These are phyloP conservation scores for Choricystis sp. DNA, from an alignment of 139 green algal species.

Conservation along the genomic window DNA sequence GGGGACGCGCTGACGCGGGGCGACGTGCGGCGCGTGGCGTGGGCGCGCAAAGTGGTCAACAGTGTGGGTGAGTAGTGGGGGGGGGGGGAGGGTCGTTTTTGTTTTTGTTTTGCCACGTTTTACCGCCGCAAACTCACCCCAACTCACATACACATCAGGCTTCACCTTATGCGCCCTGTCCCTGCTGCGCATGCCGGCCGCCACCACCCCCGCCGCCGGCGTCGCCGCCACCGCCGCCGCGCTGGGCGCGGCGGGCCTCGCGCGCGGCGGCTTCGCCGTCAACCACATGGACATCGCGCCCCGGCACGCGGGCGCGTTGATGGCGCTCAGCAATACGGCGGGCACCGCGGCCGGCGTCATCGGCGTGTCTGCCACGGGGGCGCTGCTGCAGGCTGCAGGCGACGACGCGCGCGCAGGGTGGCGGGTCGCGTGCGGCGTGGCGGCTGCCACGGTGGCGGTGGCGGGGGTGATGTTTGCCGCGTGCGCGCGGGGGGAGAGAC, in stretches of 20 bases:
- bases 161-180: slow-evolving; percentile 28
- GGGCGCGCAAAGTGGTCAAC: slow-evolving; percentile 47
- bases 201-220: slow-evolving; percentile 9
- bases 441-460: slow-evolving; percentile 33
- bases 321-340: slow-evolving; percentile 68
- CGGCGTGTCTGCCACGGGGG: slow-evolving; percentile 74
- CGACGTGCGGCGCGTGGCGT: not conserved
- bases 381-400: slow-evolving; percentile 57
- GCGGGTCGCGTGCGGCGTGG: slow-evolving; percentile 40
- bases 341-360: slow-evolving; percentile 73
- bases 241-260: slow-evolving; percentile 40
- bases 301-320: slow-evolving; percentile 81
- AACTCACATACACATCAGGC: no score
- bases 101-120: no score
- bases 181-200: slow-evolving; percentile 1
- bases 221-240: slow-evolving; percentile 24
- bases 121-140: no score
- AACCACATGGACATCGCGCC: slow-evolving; percentile 98
- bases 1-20: slow-evolving; percentile 68
- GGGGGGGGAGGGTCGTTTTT: no score
- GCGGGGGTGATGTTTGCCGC: slow-evolving; percentile 51
- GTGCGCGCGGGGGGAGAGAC: slow-evolving; percentile 44
- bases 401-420: slow-evolving; percentile 41
- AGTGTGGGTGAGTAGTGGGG: no score
- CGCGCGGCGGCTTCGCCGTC: slow-evolving; percentile 83